These are phyloP conservation scores for Penicillium longicatenatum DNA, from an alignment of 495 filamentous ascomycete genomes.

Conservation along the genomic window DNA sequence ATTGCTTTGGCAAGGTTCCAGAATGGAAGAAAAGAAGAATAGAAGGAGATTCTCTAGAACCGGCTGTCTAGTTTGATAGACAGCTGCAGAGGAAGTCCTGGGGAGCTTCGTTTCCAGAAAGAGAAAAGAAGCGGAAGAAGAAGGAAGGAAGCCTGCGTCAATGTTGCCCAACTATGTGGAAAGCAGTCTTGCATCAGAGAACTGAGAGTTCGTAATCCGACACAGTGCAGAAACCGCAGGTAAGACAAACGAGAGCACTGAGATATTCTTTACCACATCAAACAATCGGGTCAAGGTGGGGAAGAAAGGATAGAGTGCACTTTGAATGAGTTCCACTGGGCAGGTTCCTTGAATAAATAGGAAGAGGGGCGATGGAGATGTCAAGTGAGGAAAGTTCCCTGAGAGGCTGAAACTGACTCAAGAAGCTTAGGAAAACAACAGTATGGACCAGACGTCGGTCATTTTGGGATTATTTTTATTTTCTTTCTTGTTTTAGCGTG, in stretches of 20 bases:
- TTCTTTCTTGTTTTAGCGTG: not conserved
- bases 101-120: slow-evolving; percentile 22
- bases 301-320: not conserved
- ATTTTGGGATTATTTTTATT: slow-evolving; percentile 15
- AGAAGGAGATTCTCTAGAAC: not conserved
- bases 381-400: not conserved
- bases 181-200: slow-evolving; percentile 11
- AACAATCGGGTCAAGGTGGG: not conserved
- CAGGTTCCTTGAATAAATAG: slow-evolving; percentile 25
- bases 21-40: not conserved
- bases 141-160: slow-evolving; percentile 18
- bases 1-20: not conserved
- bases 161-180: slow-evolving; percentile 18
- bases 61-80: slow-evolving; percentile 13
- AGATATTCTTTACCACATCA: slow-evolving; percentile 4
- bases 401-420: slow-evolving; percentile 30
- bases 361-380: not conserved
- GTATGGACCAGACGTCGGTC: not conserved
- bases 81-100: slow-evolving; percentile 10
- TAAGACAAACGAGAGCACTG: slow-evolving; percentile 19
- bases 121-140: slow-evolving; percentile 29
- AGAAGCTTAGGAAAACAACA: slow-evolving; percentile 1
- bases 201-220: slow-evolving; percentile 18
- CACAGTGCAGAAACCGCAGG: slow-evolving; percentile 5
- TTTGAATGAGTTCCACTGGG: slow-evolving; percentile 3